phyloP scores from a whole-genome alignment of 2,329 filamentous ascomycete genomes.

The Parastagonospora avenae region DNA sequence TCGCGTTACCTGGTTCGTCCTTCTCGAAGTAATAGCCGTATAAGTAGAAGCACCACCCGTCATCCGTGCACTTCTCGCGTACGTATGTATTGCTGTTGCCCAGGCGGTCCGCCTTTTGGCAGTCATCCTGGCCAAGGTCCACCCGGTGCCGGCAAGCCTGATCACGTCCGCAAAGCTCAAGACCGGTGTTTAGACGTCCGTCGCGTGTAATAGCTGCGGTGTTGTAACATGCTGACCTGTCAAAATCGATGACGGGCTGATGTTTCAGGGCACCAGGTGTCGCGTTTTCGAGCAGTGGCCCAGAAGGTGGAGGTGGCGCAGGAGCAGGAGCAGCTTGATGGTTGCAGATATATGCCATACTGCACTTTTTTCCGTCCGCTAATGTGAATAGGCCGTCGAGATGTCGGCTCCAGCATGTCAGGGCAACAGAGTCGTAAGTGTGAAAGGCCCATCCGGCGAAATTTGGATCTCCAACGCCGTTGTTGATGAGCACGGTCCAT shows the following conservation, averaged over 20 bases:
- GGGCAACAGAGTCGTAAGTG: not conserved
- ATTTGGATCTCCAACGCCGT: constrained; percentile 1
- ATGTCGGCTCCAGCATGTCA: constrained; percentile 3
- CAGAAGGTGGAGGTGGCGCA: not conserved
- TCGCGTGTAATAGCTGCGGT: not conserved
- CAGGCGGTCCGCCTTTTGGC: not conserved
- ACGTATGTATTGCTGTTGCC: not conserved
- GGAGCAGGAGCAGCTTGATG: not conserved
- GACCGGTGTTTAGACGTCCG: not conserved
- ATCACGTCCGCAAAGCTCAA: not conserved
- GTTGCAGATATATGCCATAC: constrained; percentile 3
- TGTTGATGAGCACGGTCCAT: constrained; percentile 1
- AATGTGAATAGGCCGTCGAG: constrained; percentile 1
- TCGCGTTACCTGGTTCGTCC: not conserved
- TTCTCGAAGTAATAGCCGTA: not conserved
- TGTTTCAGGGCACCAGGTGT: not conserved
- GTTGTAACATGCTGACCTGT: not conserved
- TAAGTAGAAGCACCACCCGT: not conserved
- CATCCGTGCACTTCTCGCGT: not conserved
- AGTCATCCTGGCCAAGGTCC: not conserved
- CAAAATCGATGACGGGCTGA: not conserved
- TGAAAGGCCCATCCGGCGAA: not conserved
- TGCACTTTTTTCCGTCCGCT: constrained; percentile 3
- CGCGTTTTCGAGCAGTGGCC: not conserved
- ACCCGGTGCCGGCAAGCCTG: not conserved